Evolutionary conservation across 176 grass and related monocot species (phyloP).

Genomic region (Luzula sylvatica): DNA sequence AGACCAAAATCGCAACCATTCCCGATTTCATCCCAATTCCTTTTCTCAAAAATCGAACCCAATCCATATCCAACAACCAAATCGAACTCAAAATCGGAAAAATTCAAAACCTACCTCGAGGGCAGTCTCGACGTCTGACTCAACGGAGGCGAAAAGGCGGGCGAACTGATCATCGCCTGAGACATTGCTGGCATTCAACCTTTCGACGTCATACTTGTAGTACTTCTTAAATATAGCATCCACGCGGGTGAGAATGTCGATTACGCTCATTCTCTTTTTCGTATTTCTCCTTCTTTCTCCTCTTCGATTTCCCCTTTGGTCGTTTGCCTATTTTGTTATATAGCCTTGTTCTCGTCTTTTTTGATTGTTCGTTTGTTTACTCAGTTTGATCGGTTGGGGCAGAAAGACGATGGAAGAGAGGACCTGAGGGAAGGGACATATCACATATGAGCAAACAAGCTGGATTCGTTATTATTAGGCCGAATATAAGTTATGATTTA

Average conservation of each 20-base stretch:
- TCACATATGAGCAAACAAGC: slow-evolving; percentile 10
- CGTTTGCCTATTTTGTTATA: too few relatives aligned
- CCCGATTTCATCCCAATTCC: too few relatives aligned
- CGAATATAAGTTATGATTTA: not conserved
- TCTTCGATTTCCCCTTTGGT: too few relatives aligned
- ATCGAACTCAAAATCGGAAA: slow-evolving; percentile 17
- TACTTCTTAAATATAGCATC: slow-evolving; percentile 97
- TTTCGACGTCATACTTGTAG: slow-evolving; percentile 81
- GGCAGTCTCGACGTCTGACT: slow-evolving; percentile 61
- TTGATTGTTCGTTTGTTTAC: not conserved
- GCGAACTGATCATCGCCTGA: slow-evolving; percentile 93
- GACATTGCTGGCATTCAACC: slow-evolving; percentile 78
- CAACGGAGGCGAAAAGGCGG: slow-evolving; percentile 69
- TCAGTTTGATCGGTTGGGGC: slow-evolving; percentile 14
- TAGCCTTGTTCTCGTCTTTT: not conserved
- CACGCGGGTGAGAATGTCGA: slow-evolving; percentile 85
- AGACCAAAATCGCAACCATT: too few relatives aligned
- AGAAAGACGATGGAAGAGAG: not conserved
- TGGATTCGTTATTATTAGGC: slow-evolving; percentile 3
- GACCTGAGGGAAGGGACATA: slow-evolving; percentile 3
- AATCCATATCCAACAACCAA: slow-evolving; percentile 3
- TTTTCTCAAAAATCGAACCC: not conserved
- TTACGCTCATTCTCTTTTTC: slow-evolving; percentile 54
- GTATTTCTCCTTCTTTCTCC: not conserved
- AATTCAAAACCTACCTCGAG: slow-evolving; percentile 39